phyloP scores from a whole-genome alignment of 495 filamentous ascomycete genomes.

The Daldinia vernicosa region DNA sequence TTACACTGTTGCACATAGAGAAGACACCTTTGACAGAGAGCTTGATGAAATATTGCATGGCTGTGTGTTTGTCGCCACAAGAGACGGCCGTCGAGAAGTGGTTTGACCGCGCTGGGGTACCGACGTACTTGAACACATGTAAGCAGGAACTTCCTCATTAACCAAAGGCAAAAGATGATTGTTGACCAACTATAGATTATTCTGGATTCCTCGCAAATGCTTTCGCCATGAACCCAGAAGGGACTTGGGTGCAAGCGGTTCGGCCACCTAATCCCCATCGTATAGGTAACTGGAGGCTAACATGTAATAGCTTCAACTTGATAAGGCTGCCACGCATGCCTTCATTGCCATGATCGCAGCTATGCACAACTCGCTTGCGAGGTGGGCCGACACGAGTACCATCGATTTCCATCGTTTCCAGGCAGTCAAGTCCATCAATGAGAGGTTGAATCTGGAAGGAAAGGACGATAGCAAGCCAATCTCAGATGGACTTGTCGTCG shows the following conservation, averaged over 20 bases:
- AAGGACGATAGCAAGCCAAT: constrained; percentile 42
- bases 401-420: constrained; percentile 47
- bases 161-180: background rate
- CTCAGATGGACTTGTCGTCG: constrained; percentile 45
- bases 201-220: constrained; percentile 47
- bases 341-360: constrained; percentile 47
- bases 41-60: constrained; percentile 46
- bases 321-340: constrained; percentile 45
- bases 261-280: background rate
- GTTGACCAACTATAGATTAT: constrained; percentile 39
- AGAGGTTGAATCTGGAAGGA: constrained; percentile 45
- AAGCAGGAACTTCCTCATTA: background rate
- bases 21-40: constrained; percentile 45
- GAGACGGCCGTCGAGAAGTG: constrained; percentile 43
- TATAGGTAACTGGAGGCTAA: background rate
- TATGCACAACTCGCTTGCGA: constrained; percentile 46
- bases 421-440: constrained; percentile 46
- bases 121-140: constrained; percentile 48
- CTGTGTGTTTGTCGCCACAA: constrained; percentile 45
- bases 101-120: constrained; percentile 41
- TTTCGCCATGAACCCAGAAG: constrained; percentile 48
- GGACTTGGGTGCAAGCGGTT: constrained; percentile 45
- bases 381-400: constrained; percentile 45
- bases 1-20: constrained; percentile 45
- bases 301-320: constrained; percentile 41